Conservation (phyloP, 805 yeast genomes). For the Saccharomycopsis sp. region DNA sequence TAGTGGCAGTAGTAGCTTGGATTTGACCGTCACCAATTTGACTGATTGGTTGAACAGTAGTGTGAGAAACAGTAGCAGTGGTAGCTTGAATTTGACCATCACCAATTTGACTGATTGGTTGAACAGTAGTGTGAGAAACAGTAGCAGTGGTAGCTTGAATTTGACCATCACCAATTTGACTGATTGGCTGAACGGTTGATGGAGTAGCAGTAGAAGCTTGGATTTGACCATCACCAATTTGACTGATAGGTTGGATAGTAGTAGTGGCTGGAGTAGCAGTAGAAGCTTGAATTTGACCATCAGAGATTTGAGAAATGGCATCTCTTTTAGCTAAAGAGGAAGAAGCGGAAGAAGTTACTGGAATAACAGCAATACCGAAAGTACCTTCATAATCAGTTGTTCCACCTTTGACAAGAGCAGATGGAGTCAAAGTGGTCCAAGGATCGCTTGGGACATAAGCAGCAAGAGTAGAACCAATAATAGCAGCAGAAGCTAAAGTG, state of each 20-base stretch:
- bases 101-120: conserved; percentile 29
- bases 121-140: conserved; percentile 25
- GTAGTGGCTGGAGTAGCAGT: conserved; percentile 20
- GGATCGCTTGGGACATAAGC: conserved; percentile 43
- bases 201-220: conserved; percentile 23
- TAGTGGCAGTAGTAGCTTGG: conserved; percentile 25
- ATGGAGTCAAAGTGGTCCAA: conserved; percentile 35
- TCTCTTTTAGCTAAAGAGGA: conserved; percentile 21
- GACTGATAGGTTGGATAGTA: conserved; percentile 25
- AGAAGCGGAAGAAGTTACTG: conserved; percentile 26
- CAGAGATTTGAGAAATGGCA: conserved; percentile 31
- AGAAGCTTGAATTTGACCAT: conserved; percentile 32
- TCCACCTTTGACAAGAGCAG: conserved; percentile 29
- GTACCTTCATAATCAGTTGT: conserved; percentile 28
- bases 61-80: conserved; percentile 21
- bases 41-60: conserved; percentile 22
- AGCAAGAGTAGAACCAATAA: conserved; percentile 41
- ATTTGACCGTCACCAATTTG: conserved; percentile 46
- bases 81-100: conserved; percentile 36
- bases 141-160: conserved; percentile 35
- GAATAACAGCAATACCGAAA: conserved; percentile 34
- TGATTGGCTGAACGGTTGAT: conserved; percentile 25
- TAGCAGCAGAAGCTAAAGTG: conserved; percentile 24
- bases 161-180: conserved; percentile 53
- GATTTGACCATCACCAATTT: conserved; percentile 43